A percentile compares a stretch with the other conserved stretches of the same genome.
Conservation (phyloP, 176 grass and related monocot species). For the Echinochloa phyllopogon region DNA sequence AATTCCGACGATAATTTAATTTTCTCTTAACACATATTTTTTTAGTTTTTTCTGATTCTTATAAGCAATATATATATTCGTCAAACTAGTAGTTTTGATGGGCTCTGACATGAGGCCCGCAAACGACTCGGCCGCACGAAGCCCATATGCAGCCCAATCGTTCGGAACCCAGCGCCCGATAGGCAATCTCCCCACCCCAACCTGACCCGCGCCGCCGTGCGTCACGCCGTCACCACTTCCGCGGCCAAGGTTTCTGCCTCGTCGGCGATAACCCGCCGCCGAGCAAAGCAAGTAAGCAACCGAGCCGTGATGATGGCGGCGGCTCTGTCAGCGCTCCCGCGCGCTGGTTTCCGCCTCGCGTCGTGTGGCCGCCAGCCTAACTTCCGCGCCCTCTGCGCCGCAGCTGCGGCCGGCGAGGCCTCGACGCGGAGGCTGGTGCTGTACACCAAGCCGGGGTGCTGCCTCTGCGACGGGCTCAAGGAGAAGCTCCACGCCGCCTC, state of each 20-base stretch:
- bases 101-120: no score
- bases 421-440: slow-evolving; percentile 63
- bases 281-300: background rate
- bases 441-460: slow-evolving; percentile 88
- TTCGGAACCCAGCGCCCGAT: no score
- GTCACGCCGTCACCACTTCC: slow-evolving; percentile 26
- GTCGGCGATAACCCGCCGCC: slow-evolving; percentile 21
- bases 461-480: slow-evolving; percentile 93
- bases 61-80: no score
- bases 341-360: slow-evolving; percentile 40
- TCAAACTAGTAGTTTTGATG: no score
- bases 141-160: no score
- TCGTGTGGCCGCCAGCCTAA: background rate
- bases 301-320: slow-evolving; percentile 30
- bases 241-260: background rate
- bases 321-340: slow-evolving; percentile 41
- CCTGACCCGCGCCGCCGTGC: slow-evolving; percentile 27
- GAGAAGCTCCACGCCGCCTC: slow-evolving; percentile 83
- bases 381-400: slow-evolving; percentile 44
- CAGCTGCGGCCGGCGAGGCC: slow-evolving; percentile 35
- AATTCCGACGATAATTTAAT: no score
- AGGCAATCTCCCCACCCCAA: background rate
- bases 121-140: no score
- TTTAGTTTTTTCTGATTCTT: no score
- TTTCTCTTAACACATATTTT: no score